These are phyloP conservation scores for Cladosporium sp. DNA, from an alignment of 2,329 filamentous ascomycete genomes.

Conservation along the genomic window DNA sequence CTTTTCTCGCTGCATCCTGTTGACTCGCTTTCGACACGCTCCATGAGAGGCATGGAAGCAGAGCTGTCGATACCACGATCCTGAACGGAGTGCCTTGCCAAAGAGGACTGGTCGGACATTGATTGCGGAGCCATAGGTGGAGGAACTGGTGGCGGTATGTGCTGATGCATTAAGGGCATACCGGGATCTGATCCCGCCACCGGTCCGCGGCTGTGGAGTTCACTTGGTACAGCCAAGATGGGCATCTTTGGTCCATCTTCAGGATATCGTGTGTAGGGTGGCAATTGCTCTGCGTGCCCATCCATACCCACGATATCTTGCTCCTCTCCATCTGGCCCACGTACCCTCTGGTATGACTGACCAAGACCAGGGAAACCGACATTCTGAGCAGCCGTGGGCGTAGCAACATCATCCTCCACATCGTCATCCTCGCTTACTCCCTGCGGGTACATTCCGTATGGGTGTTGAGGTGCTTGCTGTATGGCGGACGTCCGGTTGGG, in stretches of 20 bases:
- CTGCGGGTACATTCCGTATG: constrained; percentile 83
- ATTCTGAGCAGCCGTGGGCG: constrained; percentile 37
- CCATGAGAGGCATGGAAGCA: constrained; percentile 15
- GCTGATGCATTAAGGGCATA: constrained; percentile 33
- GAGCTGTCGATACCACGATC: constrained; percentile 13
- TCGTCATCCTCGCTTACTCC: constrained; percentile 59
- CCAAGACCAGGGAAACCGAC: constrained; percentile 68
- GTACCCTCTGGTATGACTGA: constrained; percentile 64
- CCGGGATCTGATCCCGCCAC: constrained; percentile 31
- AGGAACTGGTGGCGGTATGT: constrained; percentile 23
- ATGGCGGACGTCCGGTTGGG: constrained; percentile 36
- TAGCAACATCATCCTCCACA: constrained; percentile 39
- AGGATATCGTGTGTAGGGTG: constrained; percentile 86
- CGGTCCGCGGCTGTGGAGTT: constrained; percentile 29
- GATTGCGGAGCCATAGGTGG: constrained; percentile 24
- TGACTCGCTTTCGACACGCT: background rate
- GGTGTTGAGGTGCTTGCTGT: constrained; percentile 61
- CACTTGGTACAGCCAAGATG: constrained; percentile 31
- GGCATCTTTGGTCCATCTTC: constrained; percentile 60
- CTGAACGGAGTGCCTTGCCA: constrained; percentile 14
- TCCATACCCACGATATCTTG: constrained; percentile 83
- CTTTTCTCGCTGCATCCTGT: constrained; percentile 20
- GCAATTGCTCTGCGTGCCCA: constrained; percentile 84
- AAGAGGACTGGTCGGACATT: constrained; percentile 31
- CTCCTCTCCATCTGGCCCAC: constrained; percentile 80